Evolutionary conservation across 1,284 basidiomycete species (phyloP).

Genomic region (Heterobasidion annosum): DNA sequence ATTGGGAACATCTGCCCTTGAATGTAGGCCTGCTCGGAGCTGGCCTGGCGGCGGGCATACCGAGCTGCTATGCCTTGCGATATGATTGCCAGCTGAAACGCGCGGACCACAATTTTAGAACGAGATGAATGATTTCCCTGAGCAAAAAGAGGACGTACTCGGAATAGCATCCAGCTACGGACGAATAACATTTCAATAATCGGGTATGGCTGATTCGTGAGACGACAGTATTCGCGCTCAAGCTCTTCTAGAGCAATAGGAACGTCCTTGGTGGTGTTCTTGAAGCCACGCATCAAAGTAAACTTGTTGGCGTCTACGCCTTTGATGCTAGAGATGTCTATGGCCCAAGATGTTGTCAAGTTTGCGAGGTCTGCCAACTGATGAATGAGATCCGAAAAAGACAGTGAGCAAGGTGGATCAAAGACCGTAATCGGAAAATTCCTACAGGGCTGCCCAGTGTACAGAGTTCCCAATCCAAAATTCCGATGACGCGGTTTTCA

Average conservation of each 20-base stretch:
- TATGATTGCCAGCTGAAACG: constrained; percentile 69
- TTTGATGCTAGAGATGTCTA: constrained; percentile 32
- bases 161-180: constrained; percentile 83
- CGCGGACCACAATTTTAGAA: background rate
- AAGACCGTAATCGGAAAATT: constrained; percentile 2
- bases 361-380: constrained; percentile 92
- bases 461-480: constrained; percentile 95
- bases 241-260: constrained; percentile 69
- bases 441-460: constrained; percentile 81
- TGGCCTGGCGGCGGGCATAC: constrained; percentile 78
- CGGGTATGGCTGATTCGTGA: constrained; percentile 57
- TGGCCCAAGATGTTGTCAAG: constrained; percentile 77
- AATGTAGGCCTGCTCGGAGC: constrained; percentile 64
- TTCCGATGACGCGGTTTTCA: constrained; percentile 87
- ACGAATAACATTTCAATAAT: constrained; percentile 70
- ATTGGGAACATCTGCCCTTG: constrained; percentile 52
- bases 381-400: background rate
- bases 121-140: background rate
- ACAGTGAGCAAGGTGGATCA: background rate
- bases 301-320: constrained; percentile 5
- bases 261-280: constrained; percentile 44
- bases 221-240: constrained; percentile 67
- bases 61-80: constrained; percentile 91
- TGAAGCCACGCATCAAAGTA: constrained; percentile 39
- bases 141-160: constrained; percentile 39